phyloP scores from a whole-genome alignment of 2,329 filamentous ascomycete genomes.

The Chrysosphaeria jannelii region DNA sequence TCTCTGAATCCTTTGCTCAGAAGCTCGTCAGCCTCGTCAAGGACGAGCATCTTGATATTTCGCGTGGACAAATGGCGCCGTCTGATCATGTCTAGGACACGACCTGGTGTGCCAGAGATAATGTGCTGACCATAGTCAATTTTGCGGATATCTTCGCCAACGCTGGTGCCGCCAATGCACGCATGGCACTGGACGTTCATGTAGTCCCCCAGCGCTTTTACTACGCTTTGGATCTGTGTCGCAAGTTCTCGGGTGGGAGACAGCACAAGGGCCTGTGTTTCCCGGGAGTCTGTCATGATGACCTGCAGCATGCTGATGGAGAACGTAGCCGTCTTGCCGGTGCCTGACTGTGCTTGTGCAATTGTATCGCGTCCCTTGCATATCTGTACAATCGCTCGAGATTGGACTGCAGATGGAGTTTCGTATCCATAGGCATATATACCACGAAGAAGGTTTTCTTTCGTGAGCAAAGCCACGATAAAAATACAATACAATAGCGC shows the following conservation, averaged over 20 bases:
- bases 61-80: slow-evolving; percentile 24
- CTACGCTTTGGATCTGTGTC: slow-evolving; percentile 92
- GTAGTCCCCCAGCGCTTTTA: slow-evolving; percentile 99
- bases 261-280: slow-evolving; percentile 82
- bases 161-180: slow-evolving; percentile 92
- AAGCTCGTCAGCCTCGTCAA: slow-evolving; percentile 29
- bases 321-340: slow-evolving; percentile 89
- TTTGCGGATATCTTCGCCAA: slow-evolving; percentile 91
- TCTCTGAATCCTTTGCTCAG: slow-evolving; percentile 89
- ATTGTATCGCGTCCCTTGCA: slow-evolving; percentile 98
- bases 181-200: slow-evolving; percentile 99
- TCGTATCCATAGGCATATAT: slow-evolving; percentile 98
- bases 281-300: slow-evolving; percentile 74
- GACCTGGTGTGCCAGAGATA: slow-evolving; percentile 87
- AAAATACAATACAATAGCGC: too few relatives aligned
- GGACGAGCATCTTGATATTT: slow-evolving; percentile 32
- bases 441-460: slow-evolving; percentile 84
- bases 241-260: slow-evolving; percentile 91
- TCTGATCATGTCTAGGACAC: slow-evolving; percentile 41
- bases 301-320: slow-evolving; percentile 90
- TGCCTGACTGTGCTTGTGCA: slow-evolving; percentile 88
- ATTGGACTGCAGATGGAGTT: slow-evolving; percentile 90
- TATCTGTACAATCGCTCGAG: slow-evolving; percentile 90
- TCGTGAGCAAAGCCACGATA: too few relatives aligned
- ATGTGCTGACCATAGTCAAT: slow-evolving; percentile 95